Evolutionary conservation across 495 filamentous ascomycete species (phyloP).

Genomic region (Haplographium delicatum): DNA sequence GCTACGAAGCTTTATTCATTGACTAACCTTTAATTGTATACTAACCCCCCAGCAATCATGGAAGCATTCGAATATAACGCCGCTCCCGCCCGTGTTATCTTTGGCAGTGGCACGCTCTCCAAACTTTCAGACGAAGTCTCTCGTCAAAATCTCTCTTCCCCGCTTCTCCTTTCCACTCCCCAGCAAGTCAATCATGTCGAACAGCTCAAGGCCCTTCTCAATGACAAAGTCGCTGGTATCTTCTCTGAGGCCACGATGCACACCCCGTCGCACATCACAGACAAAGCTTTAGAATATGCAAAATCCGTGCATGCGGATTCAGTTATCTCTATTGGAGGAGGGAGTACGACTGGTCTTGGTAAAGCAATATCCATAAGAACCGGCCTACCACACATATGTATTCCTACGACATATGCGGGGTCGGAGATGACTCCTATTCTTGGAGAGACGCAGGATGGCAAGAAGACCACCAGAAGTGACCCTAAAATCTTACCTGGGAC

Average conservation of each 20-base stretch:
- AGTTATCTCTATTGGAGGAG: slow-evolving; percentile 58
- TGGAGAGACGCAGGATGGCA: slow-evolving; percentile 58
- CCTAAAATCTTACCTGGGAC: slow-evolving; percentile 60
- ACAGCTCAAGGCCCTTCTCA: slow-evolving; percentile 41
- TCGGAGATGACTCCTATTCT: slow-evolving; percentile 67
- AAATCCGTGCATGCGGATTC: slow-evolving; percentile 44
- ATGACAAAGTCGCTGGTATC: slow-evolving; percentile 47
- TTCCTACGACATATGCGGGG: slow-evolving; percentile 65
- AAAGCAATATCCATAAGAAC: slow-evolving; percentile 64
- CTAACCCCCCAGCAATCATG: slow-evolving; percentile 33
- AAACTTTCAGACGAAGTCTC: slow-evolving; percentile 55
- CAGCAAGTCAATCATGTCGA: slow-evolving; percentile 50
- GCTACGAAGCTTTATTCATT: neutral
- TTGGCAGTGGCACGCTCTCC: slow-evolving; percentile 55
- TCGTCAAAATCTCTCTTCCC: slow-evolving; percentile 47
- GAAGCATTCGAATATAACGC: slow-evolving; percentile 58
- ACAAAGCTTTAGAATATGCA: slow-evolving; percentile 52
- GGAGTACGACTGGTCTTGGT: slow-evolving; percentile 60
- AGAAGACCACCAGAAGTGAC: slow-evolving; percentile 61
- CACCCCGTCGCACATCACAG: slow-evolving; percentile 58
- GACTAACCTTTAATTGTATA: slow-evolving; percentile 1
- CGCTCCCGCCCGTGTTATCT: slow-evolving; percentile 55
- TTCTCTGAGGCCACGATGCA: slow-evolving; percentile 65
- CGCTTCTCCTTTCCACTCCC: slow-evolving; percentile 54
- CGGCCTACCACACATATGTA: slow-evolving; percentile 58